These are phyloP conservation scores for Fusarium hainanense DNA, from an alignment of 2,329 filamentous ascomycete genomes.

Conservation along the genomic window DNA sequence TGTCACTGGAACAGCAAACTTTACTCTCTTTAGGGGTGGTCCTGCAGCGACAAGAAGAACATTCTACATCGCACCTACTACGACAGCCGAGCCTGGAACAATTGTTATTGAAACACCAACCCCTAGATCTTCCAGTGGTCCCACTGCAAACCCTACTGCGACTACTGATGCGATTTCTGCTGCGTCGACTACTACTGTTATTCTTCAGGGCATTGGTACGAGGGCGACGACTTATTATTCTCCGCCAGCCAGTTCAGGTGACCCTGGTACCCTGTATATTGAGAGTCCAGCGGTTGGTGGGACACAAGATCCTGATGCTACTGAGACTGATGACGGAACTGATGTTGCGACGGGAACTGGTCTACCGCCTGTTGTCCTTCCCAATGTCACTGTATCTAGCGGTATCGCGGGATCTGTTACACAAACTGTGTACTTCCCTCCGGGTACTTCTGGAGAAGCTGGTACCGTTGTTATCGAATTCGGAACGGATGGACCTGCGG, in stretches of 20 bases:
- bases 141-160: neutral
- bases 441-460: conserved; percentile 1
- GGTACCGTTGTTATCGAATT: conserved; percentile 14
- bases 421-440: conserved; percentile 4
- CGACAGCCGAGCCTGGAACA: conserved; percentile 1
- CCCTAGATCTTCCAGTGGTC: neutral
- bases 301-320: no score
- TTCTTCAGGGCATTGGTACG: neutral
- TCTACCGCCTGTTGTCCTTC: neutral
- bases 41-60: neutral
- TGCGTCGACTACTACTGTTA: neutral
- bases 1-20: neutral
- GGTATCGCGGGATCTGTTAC: neutral
- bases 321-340: neutral
- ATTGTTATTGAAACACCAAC: conserved; percentile 19
- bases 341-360: neutral
- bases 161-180: neutral
- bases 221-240: conserved; percentile 1
- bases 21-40: conserved; percentile 14
- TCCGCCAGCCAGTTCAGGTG: neutral
- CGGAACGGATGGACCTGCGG: neutral
- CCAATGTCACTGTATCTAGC: neutral
- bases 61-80: neutral
- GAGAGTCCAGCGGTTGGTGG: neutral
- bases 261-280: conserved; percentile 7